phyloP scores from a whole-genome alignment of 805 yeast species.

The Ogataea chonburiensis region DNA sequence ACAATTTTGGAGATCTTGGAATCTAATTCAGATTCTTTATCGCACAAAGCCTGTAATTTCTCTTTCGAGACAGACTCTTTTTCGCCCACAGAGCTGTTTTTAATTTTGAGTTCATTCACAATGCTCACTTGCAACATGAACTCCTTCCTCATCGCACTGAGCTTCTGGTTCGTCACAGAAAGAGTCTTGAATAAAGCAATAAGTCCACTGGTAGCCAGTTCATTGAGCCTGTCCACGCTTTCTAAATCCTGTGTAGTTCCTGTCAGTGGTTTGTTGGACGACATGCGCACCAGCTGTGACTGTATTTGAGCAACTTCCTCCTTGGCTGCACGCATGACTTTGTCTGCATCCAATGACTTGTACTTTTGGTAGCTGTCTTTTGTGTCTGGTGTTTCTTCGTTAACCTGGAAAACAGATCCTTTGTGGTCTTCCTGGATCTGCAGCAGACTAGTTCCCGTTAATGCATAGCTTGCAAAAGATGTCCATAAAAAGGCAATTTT shows the following conservation, averaged over 20 bases:
- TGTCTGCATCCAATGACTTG: not conserved
- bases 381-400: too few species aligned
- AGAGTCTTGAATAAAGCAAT: slow-evolving; percentile 21
- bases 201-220: slow-evolving; percentile 18
- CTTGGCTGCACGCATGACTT: slow-evolving; percentile 1
- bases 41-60: slow-evolving; percentile 24
- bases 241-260: slow-evolving; percentile 18
- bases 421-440: too few species aligned
- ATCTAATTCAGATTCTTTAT: slow-evolving; percentile 30
- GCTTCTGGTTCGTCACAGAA: slow-evolving; percentile 18
- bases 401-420: too few species aligned
- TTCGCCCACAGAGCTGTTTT: slow-evolving; percentile 7
- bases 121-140: slow-evolving; percentile 28
- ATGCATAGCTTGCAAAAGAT: slow-evolving; percentile 18
- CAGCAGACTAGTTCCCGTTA: too few species aligned
- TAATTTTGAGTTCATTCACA: slow-evolving; percentile 17
- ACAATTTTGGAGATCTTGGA: slow-evolving; percentile 18
- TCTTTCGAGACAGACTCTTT: slow-evolving; percentile 7
- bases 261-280: slow-evolving; percentile 11
- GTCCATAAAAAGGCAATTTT: slow-evolving; percentile 30
- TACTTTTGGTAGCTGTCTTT: slow-evolving; percentile 9
- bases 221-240: slow-evolving; percentile 17
- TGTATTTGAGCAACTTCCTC: slow-evolving; percentile 1
- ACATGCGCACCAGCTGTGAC: slow-evolving; percentile 5
- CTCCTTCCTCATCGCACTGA: slow-evolving; percentile 23